Evolutionary conservation across 768 basidiomycete genomes (phyloP).

Genomic region (Erythrobasidium yunnanense): DNA sequence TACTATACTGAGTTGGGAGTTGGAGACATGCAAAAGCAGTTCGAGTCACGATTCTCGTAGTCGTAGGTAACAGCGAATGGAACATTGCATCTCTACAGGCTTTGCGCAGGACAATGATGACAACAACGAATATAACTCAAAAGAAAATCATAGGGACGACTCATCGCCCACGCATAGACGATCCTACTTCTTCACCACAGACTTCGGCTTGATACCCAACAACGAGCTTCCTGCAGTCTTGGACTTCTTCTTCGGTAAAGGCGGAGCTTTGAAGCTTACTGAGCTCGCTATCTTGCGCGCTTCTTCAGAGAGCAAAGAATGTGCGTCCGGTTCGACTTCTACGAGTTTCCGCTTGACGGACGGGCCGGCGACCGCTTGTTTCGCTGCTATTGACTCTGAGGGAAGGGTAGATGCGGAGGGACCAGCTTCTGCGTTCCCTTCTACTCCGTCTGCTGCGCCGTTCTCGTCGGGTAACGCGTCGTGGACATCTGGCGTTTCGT

Average conservation of each 20-base stretch:
- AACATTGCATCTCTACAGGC: too few relatives aligned
- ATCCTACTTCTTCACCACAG: not conserved
- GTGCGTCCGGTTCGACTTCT: conserved; percentile 60
- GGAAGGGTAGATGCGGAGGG: conserved; percentile 16
- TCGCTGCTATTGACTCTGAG: too few relatives aligned
- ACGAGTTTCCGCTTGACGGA: conserved; percentile 69
- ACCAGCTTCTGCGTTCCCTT: not conserved
- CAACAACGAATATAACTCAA: too few relatives aligned
- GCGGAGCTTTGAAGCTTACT: conserved; percentile 8
- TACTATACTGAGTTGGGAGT: too few relatives aligned
- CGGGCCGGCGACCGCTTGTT: conserved; percentile 24
- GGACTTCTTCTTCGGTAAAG: conserved; percentile 7
- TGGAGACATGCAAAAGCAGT: too few relatives aligned
- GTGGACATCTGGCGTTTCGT: conserved; percentile 30
- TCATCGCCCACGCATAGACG: too few relatives aligned
- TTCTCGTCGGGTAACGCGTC: conserved; percentile 13
- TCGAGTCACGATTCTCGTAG: too few relatives aligned
- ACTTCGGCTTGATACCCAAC: conserved; percentile 18
- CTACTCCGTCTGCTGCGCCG: conserved; percentile 18
- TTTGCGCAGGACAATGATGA: too few relatives aligned
- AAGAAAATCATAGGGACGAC: too few relatives aligned
- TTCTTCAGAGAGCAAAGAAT: conserved; percentile 56
- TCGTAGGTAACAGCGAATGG: too few relatives aligned
- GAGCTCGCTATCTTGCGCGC: conserved; percentile 26
- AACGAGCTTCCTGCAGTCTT: conserved; percentile 11